phyloP scores from a whole-genome alignment of 495 filamentous ascomycete species.

The Jackrogersella multiformis region DNA sequence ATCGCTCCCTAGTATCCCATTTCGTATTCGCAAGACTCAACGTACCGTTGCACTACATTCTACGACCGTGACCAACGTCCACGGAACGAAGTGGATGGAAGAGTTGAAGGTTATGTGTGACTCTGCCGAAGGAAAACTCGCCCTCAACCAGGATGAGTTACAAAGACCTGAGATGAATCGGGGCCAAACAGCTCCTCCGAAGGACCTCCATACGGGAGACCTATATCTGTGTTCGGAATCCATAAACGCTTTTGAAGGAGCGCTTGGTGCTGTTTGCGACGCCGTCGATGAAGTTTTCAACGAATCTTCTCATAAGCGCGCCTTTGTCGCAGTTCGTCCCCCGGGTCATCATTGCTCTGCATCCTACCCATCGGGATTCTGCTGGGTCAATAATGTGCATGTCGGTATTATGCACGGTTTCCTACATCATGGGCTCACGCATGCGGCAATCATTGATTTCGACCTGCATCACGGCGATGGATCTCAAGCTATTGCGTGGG shows the following conservation, averaged over 20 bases:
- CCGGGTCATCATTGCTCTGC: slow-evolving; percentile 96
- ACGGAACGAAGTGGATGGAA: slow-evolving; percentile 89
- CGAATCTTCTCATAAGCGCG: slow-evolving; percentile 67
- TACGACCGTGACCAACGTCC: slow-evolving; percentile 78
- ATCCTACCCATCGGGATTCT: slow-evolving; percentile 89
- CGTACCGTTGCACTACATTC: slow-evolving; percentile 72
- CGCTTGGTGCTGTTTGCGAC: slow-evolving; percentile 87
- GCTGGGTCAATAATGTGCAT: slow-evolving; percentile 98
- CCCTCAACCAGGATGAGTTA: slow-evolving; percentile 78
- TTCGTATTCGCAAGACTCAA: slow-evolving; percentile 79
- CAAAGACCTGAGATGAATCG: slow-evolving; percentile 65
- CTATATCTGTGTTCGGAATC: slow-evolving; percentile 90
- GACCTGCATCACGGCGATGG: slow-evolving; percentile 97
- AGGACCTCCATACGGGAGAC: slow-evolving; percentile 81
- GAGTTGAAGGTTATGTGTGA: slow-evolving; percentile 88
- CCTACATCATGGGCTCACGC: slow-evolving; percentile 82
- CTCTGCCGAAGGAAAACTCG: slow-evolving; percentile 75
- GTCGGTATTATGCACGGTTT: slow-evolving; percentile 93
- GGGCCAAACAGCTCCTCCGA: slow-evolving; percentile 55
- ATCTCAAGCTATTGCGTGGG: slow-evolving; percentile 91
- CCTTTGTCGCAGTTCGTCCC: slow-evolving; percentile 83
- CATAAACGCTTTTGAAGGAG: slow-evolving; percentile 85
- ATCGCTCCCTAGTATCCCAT: slow-evolving; percentile 70
- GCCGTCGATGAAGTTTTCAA: slow-evolving; percentile 86
- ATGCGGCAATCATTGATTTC: slow-evolving; percentile 96